Evolutionary conservation across 805 yeast genomes (phyloP).

Genomic region (Candida berthetii): DNA sequence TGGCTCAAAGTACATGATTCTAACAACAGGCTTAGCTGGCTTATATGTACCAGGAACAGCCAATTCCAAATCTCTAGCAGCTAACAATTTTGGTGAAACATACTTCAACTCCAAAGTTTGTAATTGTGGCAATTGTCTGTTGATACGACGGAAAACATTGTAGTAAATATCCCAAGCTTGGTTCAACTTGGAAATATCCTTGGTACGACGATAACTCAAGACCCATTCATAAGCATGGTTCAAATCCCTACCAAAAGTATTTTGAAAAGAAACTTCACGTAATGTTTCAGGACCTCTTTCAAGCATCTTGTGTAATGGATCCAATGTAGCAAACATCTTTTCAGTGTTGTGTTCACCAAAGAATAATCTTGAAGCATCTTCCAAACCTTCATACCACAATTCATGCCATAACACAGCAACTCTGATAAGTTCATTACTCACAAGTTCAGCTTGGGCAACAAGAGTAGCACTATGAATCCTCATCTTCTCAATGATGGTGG

Average conservation of each 20-base stretch:
- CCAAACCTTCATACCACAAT: slow-evolving; percentile 96
- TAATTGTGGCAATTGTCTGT: slow-evolving; percentile 82
- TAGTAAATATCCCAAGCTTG: slow-evolving; percentile 99
- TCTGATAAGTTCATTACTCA: slow-evolving; percentile 88
- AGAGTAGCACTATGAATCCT: slow-evolving; percentile 76
- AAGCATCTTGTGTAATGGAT: slow-evolving; percentile 81
- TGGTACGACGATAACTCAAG: slow-evolving; percentile 73
- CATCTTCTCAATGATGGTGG: slow-evolving; percentile 88
- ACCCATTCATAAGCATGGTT: slow-evolving; percentile 95
- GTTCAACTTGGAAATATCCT: slow-evolving; percentile 80
- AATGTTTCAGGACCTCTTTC: slow-evolving; percentile 88
- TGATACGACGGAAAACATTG: slow-evolving; percentile 85
- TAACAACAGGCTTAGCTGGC: slow-evolving; percentile 73
- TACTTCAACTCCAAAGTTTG: slow-evolving; percentile 85
- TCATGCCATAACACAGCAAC: slow-evolving; percentile 98
- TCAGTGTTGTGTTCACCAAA: slow-evolving; percentile 94
- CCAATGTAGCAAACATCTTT: slow-evolving; percentile 87
- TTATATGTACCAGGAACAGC: slow-evolving; percentile 94
- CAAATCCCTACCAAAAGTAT: slow-evolving; percentile 89
- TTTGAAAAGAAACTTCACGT: slow-evolving; percentile 87
- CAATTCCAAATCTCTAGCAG: slow-evolving; percentile 71
- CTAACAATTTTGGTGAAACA: slow-evolving; percentile 85
- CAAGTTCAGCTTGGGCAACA: slow-evolving; percentile 90
- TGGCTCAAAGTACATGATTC: slow-evolving; percentile 74
- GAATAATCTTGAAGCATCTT: slow-evolving; percentile 90